Evolutionary conservation across 306 rosid genomes (phyloP), one percentile per base, ranked within the genome.

Genomic region (Ammopiptanthus mongolicus): DNA sequence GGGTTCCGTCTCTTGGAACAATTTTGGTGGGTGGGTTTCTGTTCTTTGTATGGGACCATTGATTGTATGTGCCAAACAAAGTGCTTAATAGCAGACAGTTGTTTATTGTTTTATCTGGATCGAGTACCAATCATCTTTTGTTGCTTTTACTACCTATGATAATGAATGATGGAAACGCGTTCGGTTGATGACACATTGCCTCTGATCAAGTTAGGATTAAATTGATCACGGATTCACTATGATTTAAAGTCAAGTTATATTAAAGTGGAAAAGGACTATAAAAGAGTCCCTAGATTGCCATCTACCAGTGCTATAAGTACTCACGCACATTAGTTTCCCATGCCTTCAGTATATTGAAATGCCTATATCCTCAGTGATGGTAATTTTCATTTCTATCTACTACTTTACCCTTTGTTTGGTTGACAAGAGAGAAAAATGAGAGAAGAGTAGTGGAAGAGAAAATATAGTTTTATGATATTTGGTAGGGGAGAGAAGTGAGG

Each of bases 1-100:
- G 80, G 73, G 82, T 88, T 87, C 86, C 84, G 10, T 73, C 12
- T 59, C n/a, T 79, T 58, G 89, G 87, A 82, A 73, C 91, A 75
- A 75, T 85, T 90, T 86, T 81, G 91, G 75, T 73, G 74, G 86
- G 74, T 34, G 36, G 76, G 66, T 11, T 76, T 65, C 33, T 68
- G 84, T 74, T 81, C 81, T 65, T 74, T 76, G 81, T 58, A 71
- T 47, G 81, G 74, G 80, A 78, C 80, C 79, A 53, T 83, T 75
- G 60, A 75, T 74, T 68, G 81, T 60, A 65, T 71, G 64, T 51
- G 73, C 57, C 15, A 75, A 61, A 63, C 39, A 8, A 65, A 68
- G 19, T 73, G 71, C 44, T 69, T 66, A 77, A 80, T 81, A 77
- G 72, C 22, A 63, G 73, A 60, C 51, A 65, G 63, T 50, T 70